These are phyloP conservation scores for Bolboschoenus planiculmis DNA, from an alignment of 176 grass and related monocot genomes.

Conservation along the genomic window DNA sequence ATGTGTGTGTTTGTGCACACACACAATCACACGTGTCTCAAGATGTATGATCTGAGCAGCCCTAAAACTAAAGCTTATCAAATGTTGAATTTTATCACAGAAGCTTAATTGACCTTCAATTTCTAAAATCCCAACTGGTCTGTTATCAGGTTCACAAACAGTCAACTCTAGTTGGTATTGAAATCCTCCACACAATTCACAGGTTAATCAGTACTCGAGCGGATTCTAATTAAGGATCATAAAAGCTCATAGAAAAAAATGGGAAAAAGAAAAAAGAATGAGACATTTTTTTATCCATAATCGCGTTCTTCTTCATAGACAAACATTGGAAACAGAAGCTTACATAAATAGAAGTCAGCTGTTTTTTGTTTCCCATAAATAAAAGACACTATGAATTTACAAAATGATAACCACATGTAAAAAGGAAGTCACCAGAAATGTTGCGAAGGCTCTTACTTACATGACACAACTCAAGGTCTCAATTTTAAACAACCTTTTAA, in stretches of 20 bases:
- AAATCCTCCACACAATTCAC: not conserved
- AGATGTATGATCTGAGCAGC: not conserved
- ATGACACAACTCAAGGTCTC: not conserved
- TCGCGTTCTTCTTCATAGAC: not conserved
- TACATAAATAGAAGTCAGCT: not conserved
- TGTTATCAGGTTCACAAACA: not conserved
- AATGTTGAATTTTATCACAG: not conserved
- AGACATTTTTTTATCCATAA: not conserved
- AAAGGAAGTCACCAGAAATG: not conserved
- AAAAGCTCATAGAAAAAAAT: not conserved
- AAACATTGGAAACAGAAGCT: slow-evolving; percentile 5
- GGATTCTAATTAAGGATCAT: not conserved
- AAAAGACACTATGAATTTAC: slow-evolving; percentile 2
- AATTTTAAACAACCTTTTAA: slow-evolving; percentile 12
- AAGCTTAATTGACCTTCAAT: not conserved
- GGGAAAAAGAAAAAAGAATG: not conserved
- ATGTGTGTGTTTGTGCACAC: not conserved
- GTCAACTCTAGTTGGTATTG: not conserved
- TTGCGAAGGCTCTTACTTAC: not conserved
- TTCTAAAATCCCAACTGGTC: not conserved
- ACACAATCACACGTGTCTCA: not conserved
- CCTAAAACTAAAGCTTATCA: not conserved
- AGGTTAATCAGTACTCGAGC: not conserved
- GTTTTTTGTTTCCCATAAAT: not conserved
- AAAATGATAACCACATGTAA: not conserved